A percentile compares a stretch with the other conserved stretches of the same genome.
Conservation (phyloP, 768 basidiomycete species). For the Ramaria sp. region DNA sequence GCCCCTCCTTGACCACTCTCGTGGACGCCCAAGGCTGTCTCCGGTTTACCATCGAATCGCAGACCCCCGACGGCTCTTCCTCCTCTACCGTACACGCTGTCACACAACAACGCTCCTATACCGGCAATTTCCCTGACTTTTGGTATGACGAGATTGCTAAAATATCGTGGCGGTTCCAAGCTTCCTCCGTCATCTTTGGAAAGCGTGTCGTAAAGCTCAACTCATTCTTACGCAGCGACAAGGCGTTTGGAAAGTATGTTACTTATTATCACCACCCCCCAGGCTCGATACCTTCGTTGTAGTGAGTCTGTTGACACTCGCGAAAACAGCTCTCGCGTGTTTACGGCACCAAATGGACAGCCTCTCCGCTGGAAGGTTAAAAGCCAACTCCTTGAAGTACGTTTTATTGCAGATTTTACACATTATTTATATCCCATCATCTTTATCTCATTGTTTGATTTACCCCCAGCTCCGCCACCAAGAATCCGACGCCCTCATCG, state of each 20-base stretch:
- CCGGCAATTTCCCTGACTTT: slow-evolving; percentile 3
- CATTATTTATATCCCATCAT: not conserved
- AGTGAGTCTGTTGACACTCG: not conserved
- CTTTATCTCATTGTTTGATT: no score
- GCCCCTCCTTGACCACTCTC: not conserved
- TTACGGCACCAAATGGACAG: not conserved
- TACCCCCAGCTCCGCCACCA: not conserved
- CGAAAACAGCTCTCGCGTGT: slow-evolving; percentile 8
- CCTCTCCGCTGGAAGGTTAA: slow-evolving; percentile 4
- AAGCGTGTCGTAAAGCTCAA: not conserved
- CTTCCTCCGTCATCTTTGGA: not conserved
- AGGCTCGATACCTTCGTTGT: no score
- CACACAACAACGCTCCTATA: not conserved
- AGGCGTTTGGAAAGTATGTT: slow-evolving; percentile 6
- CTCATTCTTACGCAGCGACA: not conserved
- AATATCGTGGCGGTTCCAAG: not conserved
- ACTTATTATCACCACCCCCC: no score
- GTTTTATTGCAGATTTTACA: not conserved
- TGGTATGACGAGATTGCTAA: slow-evolving; percentile 8
- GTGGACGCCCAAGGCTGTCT: not conserved
- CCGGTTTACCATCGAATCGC: slow-evolving; percentile 2
- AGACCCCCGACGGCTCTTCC: not conserved
- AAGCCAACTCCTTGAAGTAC: slow-evolving; percentile 1
- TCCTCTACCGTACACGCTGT: not conserved
- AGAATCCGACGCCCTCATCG: not conserved